phyloP scores from a whole-genome alignment of 768 basidiomycete genomes.

The Mycena vulgaris region DNA sequence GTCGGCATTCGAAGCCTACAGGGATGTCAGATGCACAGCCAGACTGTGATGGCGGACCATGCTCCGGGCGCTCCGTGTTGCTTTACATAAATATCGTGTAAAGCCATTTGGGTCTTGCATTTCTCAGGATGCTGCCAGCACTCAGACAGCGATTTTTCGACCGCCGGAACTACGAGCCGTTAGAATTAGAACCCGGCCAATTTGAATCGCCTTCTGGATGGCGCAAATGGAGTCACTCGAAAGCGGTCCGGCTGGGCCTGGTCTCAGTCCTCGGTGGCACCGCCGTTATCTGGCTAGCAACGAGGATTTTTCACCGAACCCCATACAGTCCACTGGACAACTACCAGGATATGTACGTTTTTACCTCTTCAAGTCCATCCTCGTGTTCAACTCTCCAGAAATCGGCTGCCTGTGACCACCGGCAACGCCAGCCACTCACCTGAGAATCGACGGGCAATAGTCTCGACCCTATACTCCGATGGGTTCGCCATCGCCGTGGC shows the following conservation, averaged over 20 bases:
- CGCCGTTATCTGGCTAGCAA: too few relatives aligned
- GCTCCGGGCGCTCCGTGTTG: too few relatives aligned
- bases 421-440: background rate
- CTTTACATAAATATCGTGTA: too few relatives aligned
- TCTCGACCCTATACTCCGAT: constrained; percentile 51
- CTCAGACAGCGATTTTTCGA: too few relatives aligned
- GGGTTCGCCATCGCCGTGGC: constrained; percentile 47
- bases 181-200: background rate
- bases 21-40: too few relatives aligned
- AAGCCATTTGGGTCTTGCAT: too few relatives aligned
- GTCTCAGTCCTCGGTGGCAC: too few relatives aligned
- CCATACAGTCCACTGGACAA: constrained; percentile 8
- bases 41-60: too few relatives aligned
- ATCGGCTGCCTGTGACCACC: background rate
- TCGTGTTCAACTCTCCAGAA: background rate
- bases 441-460: constrained; percentile 38
- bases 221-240: too few relatives aligned
- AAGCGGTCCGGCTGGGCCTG: too few relatives aligned
- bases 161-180: background rate
- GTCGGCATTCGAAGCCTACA: too few relatives aligned
- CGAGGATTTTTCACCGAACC: background rate
- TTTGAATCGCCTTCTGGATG: too few relatives aligned
- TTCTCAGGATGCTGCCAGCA: background rate
- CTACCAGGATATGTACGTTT: background rate
- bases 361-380: background rate